These are phyloP conservation scores for Haplographium delicatum DNA, from an alignment of 495 filamentous ascomycete species.

Conservation along the genomic window DNA sequence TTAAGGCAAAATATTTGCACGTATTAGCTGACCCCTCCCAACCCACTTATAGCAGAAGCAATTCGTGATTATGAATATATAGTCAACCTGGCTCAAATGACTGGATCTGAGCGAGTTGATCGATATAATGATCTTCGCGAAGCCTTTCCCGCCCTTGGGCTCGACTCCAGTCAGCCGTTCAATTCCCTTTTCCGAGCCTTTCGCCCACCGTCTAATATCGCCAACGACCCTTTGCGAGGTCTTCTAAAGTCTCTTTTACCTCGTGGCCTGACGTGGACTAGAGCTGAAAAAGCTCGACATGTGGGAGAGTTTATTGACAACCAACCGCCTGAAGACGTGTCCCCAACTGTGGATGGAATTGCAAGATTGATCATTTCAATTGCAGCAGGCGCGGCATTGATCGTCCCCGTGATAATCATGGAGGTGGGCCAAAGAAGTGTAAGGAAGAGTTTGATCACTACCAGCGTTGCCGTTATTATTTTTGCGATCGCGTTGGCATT, in stretches of 20 bases:
- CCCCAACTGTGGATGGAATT: not conserved
- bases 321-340: not conserved
- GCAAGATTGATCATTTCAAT: not conserved
- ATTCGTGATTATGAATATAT: not conserved
- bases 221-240: not conserved
- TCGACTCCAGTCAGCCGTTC: not conserved
- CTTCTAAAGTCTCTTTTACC: not conserved
- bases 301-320: not conserved
- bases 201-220: not conserved
- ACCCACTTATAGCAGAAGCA: not conserved
- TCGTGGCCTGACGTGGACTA: not conserved
- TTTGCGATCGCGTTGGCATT: not conserved
- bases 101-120: not conserved
- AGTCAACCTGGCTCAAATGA: not conserved
- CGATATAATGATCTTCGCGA: not conserved
- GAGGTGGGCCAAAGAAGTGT: too few relatives aligned
- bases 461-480: not conserved
- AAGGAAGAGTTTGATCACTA: not conserved
- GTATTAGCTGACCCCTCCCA: not conserved
- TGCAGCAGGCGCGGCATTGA: not conserved
- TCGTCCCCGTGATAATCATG: not conserved
- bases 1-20: not conserved
- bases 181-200: not conserved
- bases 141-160: not conserved
- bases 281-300: not conserved